Base-by-base conservation (phyloP, 441 rosid species). In the Euphorbia celastroides region DNA sequence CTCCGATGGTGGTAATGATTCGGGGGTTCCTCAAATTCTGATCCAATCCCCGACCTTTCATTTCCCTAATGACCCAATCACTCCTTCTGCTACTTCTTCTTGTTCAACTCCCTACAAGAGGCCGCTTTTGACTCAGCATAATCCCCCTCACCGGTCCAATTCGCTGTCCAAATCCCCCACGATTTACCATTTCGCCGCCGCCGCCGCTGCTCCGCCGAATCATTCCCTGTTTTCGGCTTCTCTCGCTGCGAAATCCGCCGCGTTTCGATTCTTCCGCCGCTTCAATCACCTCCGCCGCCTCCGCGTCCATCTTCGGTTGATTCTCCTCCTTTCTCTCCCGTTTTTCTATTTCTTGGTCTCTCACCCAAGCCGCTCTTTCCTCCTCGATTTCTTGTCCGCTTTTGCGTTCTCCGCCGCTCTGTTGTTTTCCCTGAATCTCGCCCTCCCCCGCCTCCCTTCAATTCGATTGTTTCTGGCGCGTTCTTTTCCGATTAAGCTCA, bases 361-460 rank as follows among this genome's bases (percentile, higher is more conserved):
- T 26, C 89, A 88, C 67, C 94, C 95, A 0, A 85, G 82, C 71
- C 88, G 81, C 65, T 85, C 93, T 8, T 80, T 87, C 71, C 57
- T 92, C 28, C 91, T 89, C 44, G 95, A 89, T 71, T 88, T 89
- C 69, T 71, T 92, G 60, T 81, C 96, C 1, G 93, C 95, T 66
- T 83, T 89, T 28, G 93, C 85, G 26, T 89, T 89, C 83, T 87
- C 93, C 9, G 88, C 88, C 3, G 93, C 87, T 5, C 83, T 89
- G 14, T 69, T 89, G 1, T 81, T 88, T 69, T 86, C 91, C 44
- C 83, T 91, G 51, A 89, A 89, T 70, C 84, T 91, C 19, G 90
- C 92, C 2, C 82, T 86, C 72, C 94, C 90, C 65, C 87, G 94
- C 11, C 84, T 92, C 63, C 95, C 96, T 66, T 85, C 93, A 1